These are phyloP conservation scores for Diplocarpon mali DNA, from an alignment of 2,329 filamentous ascomycete genomes.

Conservation along the genomic window DNA sequence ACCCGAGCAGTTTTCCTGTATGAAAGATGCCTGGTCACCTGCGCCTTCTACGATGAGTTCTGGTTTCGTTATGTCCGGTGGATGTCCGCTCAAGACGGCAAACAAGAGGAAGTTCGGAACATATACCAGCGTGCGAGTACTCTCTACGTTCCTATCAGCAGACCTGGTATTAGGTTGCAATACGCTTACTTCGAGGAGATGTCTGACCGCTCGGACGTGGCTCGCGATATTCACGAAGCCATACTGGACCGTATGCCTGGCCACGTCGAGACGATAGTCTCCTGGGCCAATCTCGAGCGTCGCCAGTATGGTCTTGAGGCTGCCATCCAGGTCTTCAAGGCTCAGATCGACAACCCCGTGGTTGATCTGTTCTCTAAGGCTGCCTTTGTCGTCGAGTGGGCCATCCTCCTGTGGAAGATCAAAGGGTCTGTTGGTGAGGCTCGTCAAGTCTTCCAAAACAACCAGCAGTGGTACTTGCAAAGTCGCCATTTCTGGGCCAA, in stretches of 20 bases:
- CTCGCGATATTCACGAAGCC: constrained; percentile 73
- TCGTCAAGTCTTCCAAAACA: constrained; percentile 70
- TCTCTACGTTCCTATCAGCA: constrained; percentile 76
- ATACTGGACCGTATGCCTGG: constrained; percentile 68
- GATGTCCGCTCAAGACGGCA: constrained; percentile 73
- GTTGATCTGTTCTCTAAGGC: constrained; percentile 75
- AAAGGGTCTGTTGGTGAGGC: constrained; percentile 74
- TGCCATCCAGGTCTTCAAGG: constrained; percentile 73
- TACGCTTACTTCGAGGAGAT: constrained; percentile 95
- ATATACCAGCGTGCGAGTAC: constrained; percentile 83
- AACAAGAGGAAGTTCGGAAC: constrained; percentile 81
- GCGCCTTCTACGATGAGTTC: constrained; percentile 92
- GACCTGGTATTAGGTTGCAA: constrained; percentile 73
- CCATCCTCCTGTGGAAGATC: constrained; percentile 74
- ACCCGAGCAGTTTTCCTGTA: constrained; percentile 72
- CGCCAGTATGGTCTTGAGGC: constrained; percentile 75
- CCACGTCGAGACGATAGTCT: constrained; percentile 78
- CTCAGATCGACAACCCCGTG: constrained; percentile 62
- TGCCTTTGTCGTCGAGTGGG: constrained; percentile 80
- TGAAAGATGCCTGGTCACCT: constrained; percentile 85
- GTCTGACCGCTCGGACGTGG: constrained; percentile 62
- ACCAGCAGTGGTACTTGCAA: constrained; percentile 73
- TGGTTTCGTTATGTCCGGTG: constrained; percentile 96
- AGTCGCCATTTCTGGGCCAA: constrained; percentile 83
- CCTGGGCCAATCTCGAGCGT: constrained; percentile 75